A percentile compares a stretch with the other conserved stretches of the same genome.
Evolutionary conservation across 2,329 filamentous ascomycete genomes (phyloP).

Genomic region (Clonostachys rhizophaga): DNA sequence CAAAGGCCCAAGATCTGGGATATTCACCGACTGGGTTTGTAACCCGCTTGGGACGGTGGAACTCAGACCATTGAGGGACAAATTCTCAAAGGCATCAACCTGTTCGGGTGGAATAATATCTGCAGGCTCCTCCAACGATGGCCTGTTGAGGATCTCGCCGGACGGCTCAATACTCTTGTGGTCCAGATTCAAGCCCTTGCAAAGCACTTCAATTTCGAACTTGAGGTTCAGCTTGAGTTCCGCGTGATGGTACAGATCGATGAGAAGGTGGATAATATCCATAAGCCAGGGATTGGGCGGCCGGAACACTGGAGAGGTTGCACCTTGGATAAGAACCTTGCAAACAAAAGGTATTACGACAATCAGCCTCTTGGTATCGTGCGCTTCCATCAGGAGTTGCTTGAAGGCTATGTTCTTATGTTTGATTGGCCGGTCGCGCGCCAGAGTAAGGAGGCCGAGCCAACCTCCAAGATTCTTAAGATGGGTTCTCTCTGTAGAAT

Average conservation of each 20-base stretch:
- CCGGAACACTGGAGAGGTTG: slow-evolving; percentile 80
- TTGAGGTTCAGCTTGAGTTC: slow-evolving; percentile 96
- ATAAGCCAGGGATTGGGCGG: slow-evolving; percentile 97
- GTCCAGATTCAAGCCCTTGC: slow-evolving; percentile 86
- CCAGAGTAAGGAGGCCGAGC: slow-evolving; percentile 90
- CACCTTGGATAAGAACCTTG: slow-evolving; percentile 86
- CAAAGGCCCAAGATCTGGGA: slow-evolving; percentile 78
- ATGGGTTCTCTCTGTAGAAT: slow-evolving; percentile 77
- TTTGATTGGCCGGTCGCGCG: slow-evolving; percentile 90
- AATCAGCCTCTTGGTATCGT: slow-evolving; percentile 85
- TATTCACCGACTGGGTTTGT: slow-evolving; percentile 70
- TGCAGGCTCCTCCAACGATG: slow-evolving; percentile 52
- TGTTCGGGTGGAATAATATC: slow-evolving; percentile 61
- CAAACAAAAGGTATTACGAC: slow-evolving; percentile 97
- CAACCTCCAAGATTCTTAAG: slow-evolving; percentile 91
- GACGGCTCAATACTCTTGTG: slow-evolving; percentile 89
- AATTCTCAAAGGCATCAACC: slow-evolving; percentile 77
- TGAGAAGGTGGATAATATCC: slow-evolving; percentile 87
- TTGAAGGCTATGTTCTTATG: slow-evolving; percentile 97
- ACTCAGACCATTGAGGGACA: slow-evolving; percentile 71
- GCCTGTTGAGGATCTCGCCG: slow-evolving; percentile 76
- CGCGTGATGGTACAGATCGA: slow-evolving; percentile 89
- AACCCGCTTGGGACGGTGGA: slow-evolving; percentile 67
- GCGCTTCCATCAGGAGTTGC: slow-evolving; percentile 87
- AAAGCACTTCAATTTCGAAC: slow-evolving; percentile 97